These are phyloP conservation scores for Euptelea pleiosperma DNA, from an alignment of 164 flowering plant species.

Conservation along the genomic window DNA sequence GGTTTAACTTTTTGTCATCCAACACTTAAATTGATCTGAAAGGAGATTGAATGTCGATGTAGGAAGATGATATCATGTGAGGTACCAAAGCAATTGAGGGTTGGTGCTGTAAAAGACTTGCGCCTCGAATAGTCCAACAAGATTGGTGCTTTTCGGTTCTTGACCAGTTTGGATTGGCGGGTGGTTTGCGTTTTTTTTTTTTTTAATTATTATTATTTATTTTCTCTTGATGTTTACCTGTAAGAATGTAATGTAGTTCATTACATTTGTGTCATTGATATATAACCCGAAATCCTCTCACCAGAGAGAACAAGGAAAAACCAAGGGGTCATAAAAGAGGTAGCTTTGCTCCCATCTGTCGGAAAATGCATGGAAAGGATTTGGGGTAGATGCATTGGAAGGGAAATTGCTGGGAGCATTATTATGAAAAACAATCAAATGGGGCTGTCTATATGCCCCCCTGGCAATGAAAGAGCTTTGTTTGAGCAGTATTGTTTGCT, in stretches of 20 bases:
- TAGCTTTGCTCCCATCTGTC: background rate
- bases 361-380: constrained; percentile 1
- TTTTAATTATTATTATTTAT: too few relatives aligned
- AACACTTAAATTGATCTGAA: constrained; percentile 6
- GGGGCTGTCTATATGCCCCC: background rate
- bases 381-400: background rate
- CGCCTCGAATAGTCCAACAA: constrained; percentile 15
- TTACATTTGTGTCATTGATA: constrained; percentile 12
- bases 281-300: constrained; percentile 4
- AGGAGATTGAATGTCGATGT: background rate
- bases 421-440: background rate
- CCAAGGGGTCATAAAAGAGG: constrained; percentile 1
- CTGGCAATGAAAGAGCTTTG: constrained; percentile 1
- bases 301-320: constrained; percentile 1
- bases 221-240: too few relatives aligned
- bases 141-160: constrained; percentile 11
- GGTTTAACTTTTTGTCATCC: background rate
- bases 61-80: constrained; percentile 7
- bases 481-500: background rate
- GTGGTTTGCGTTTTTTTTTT: constrained; percentile 7
- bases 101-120: constrained; percentile 1
- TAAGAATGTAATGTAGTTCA: constrained; percentile 17
- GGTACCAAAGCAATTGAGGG: constrained; percentile 4
- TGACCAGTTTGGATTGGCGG: constrained; percentile 20
- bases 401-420: background rate